A percentile compares a stretch with the other conserved stretches of the same genome.
Evolutionary conservation across 2,329 filamentous ascomycete species (phyloP).

Genomic region (Venturia carpophila): DNA sequence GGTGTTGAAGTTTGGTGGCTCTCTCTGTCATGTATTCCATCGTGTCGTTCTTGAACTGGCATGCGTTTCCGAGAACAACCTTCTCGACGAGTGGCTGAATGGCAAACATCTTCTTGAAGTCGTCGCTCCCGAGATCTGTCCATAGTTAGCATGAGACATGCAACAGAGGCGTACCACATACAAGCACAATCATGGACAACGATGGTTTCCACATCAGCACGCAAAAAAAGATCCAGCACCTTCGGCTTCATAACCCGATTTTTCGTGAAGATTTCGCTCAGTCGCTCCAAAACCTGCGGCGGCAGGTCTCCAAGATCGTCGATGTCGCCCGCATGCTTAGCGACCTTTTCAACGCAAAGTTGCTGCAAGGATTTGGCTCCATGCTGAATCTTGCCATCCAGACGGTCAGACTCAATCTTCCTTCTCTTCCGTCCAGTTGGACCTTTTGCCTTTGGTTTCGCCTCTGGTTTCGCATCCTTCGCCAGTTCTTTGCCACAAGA

Average conservation of each 20-base stretch:
- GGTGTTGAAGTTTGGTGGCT: conserved; percentile 57
- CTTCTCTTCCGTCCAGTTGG: conserved; percentile 56
- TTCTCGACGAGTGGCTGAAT: conserved; percentile 59
- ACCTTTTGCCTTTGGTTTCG: conserved; percentile 36
- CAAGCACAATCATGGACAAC: conserved; percentile 54
- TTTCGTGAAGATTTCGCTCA: conserved; percentile 58
- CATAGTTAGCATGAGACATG: conserved; percentile 12
- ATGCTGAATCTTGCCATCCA: conserved; percentile 62
- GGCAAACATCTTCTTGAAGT: conserved; percentile 75
- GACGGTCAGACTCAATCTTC: conserved; percentile 71
- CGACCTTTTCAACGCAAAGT: conserved; percentile 56
- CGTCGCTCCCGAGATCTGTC: conserved; percentile 60
- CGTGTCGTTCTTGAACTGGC: conserved; percentile 81
- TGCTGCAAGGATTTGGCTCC: conserved; percentile 64
- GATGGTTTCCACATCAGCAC: conserved; percentile 47
- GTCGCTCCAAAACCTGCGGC: conserved; percentile 45
- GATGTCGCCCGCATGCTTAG: conserved; percentile 54
- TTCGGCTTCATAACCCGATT: conserved; percentile 49
- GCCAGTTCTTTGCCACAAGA: conserved; percentile 70
- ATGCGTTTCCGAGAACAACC: conserved; percentile 73
- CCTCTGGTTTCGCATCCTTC: conserved; percentile 55
- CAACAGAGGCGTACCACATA: conserved; percentile 26
- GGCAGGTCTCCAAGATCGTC: conserved; percentile 59
- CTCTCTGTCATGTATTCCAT: conserved; percentile 74
- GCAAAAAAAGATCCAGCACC: conserved; percentile 43